phyloP scores from a whole-genome alignment of 306 rosid species.

The Cicer chorassanicum region DNA sequence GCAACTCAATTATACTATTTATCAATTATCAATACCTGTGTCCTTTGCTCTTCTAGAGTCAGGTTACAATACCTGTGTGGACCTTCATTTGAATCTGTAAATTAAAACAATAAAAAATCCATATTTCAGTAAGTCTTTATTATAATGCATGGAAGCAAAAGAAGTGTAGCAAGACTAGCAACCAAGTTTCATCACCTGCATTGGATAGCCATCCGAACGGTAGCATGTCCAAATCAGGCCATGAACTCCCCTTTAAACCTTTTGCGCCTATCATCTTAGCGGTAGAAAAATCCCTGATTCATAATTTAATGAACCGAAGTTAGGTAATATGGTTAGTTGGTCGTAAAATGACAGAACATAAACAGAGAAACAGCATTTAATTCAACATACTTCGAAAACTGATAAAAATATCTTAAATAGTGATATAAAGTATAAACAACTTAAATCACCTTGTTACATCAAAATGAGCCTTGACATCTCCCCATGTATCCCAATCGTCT shows the following conservation, averaged over 20 bases:
- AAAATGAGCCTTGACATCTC: slow-evolving; percentile 72
- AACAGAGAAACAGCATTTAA: slow-evolving; percentile 18
- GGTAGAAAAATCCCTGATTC: slow-evolving; percentile 69
- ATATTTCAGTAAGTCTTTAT: slow-evolving; percentile 34
- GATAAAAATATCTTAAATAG: slow-evolving; percentile 17
- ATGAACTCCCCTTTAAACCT: slow-evolving; percentile 84
- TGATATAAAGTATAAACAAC: not conserved
- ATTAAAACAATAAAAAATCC: slow-evolving; percentile 6
- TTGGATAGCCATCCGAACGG: slow-evolving; percentile 95
- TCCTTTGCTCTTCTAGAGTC: slow-evolving; percentile 67
- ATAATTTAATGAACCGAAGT: slow-evolving; percentile 35
- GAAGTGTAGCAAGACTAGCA: not conserved
- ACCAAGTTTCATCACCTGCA: slow-evolving; percentile 58
- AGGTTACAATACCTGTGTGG: slow-evolving; percentile 71
- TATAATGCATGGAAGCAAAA: too few relatives aligned
- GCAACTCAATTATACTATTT: slow-evolving; percentile 17
- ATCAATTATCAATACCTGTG: slow-evolving; percentile 65
- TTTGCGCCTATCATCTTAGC: slow-evolving; percentile 80
- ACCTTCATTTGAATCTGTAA: slow-evolving; percentile 78
- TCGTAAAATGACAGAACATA: slow-evolving; percentile 33
- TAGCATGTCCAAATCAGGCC: slow-evolving; percentile 99
- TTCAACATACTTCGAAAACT: slow-evolving; percentile 31
- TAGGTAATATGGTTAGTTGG: not conserved
- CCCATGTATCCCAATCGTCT: slow-evolving; percentile 95
- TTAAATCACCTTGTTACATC: slow-evolving; percentile 70